Conservation (phyloP, 2,329 filamentous ascomycete genomes). For the Mollisia scopiformis region DNA sequence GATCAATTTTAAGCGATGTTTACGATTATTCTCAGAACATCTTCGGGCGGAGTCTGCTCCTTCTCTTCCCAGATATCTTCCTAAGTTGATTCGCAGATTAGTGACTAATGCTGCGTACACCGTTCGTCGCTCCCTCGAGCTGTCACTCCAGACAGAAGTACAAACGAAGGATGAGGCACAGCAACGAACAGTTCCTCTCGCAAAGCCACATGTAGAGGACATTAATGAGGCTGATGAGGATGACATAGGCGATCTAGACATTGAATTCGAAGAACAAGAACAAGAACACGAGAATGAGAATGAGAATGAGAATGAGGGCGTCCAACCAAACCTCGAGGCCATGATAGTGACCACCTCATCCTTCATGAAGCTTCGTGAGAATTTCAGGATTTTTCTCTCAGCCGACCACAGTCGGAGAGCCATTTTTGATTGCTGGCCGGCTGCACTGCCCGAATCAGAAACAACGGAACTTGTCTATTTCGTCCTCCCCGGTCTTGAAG, state of each 20-base stretch:
- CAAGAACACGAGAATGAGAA: neutral
- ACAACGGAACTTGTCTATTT: neutral
- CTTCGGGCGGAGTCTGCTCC: neutral
- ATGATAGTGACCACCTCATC: neutral
- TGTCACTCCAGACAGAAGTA: neutral
- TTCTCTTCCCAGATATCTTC: neutral
- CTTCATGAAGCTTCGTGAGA: neutral
- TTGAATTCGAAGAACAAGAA: neutral
- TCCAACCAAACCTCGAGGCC: neutral
- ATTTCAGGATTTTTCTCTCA: conserved; percentile 1
- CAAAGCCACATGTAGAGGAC: neutral
- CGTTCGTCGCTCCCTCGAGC: neutral
- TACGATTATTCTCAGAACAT: neutral
- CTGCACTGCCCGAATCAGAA: neutral
- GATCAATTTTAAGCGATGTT: neutral
- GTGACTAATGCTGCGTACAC: neutral
- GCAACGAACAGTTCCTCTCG: neutral
- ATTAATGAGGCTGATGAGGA: neutral
- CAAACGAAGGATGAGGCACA: neutral
- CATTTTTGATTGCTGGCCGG: neutral
- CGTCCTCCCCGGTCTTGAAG: neutral
- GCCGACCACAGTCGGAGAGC: neutral
- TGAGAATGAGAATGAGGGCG: neutral
- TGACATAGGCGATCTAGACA: neutral
- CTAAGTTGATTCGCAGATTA: neutral